A percentile compares a stretch with the other conserved stretches of the same genome.
phyloP scores from a whole-genome alignment of 1,284 basidiomycete species.

The Malassezia psittaci region DNA sequence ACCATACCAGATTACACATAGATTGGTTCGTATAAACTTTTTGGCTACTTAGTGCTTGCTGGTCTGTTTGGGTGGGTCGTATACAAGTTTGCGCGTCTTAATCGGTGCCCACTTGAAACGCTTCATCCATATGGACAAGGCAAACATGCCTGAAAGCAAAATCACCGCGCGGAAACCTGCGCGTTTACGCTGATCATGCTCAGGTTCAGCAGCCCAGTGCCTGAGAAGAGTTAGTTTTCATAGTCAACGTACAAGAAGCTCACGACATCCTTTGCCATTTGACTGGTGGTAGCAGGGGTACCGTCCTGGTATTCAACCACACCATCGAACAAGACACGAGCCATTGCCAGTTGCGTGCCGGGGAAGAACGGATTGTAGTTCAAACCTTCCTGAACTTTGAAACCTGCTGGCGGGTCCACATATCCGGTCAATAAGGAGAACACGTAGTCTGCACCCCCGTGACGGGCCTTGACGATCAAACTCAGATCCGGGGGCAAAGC shows the following conservation, averaged over 20 bases:
- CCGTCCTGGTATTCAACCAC: slow-evolving; percentile 52
- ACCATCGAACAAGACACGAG: slow-evolving; percentile 83
- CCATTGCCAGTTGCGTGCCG: slow-evolving; percentile 80
- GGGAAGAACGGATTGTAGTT: slow-evolving; percentile 50
- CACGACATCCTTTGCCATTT: slow-evolving; percentile 98
- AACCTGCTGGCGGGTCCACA: slow-evolving; percentile 89
- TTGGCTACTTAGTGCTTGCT: slow-evolving; percentile 7
- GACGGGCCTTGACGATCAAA: slow-evolving; percentile 94
- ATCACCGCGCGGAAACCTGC: slow-evolving; percentile 59
- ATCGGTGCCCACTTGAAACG: slow-evolving; percentile 41
- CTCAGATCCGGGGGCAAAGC: slow-evolving; percentile 94
- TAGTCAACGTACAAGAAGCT: slow-evolving; percentile 71
- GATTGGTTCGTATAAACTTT: neutral
- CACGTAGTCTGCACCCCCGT: slow-evolving; percentile 91
- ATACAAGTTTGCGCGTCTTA: slow-evolving; percentile 37
- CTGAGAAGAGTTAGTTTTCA: slow-evolving; percentile 46
- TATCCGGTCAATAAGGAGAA: slow-evolving; percentile 96
- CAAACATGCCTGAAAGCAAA: slow-evolving; percentile 32
- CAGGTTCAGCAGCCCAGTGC: slow-evolving; percentile 64
- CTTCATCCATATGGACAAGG: slow-evolving; percentile 36
- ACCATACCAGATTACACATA: no score
- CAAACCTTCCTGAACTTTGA: slow-evolving; percentile 67
- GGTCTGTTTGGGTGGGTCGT: slow-evolving; percentile 29
- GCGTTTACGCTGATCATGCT: slow-evolving; percentile 95
- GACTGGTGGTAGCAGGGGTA: slow-evolving; percentile 91